These are phyloP conservation scores for Pyrenula massariospora DNA, from an alignment of 495 filamentous ascomycete species.

Conservation along the genomic window DNA sequence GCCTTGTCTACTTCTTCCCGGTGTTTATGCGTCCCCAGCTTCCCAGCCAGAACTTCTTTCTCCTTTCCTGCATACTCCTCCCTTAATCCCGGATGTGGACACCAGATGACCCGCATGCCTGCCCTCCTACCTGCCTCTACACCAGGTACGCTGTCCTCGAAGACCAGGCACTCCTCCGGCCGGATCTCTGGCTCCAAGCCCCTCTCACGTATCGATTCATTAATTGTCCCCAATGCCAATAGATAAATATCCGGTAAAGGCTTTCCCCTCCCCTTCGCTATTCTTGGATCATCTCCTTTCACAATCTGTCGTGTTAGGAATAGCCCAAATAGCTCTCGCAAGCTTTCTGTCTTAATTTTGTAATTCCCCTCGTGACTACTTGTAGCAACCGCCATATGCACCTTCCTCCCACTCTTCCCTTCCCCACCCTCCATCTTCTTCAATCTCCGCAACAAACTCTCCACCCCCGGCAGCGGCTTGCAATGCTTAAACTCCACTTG, in stretches of 20 bases:
- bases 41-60: constrained; percentile 70
- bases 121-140: constrained; percentile 85
- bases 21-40: constrained; percentile 55
- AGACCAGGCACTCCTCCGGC: constrained; percentile 87
- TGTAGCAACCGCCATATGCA: constrained; percentile 81
- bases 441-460: constrained; percentile 33
- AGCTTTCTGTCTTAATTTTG: constrained; percentile 65
- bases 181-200: constrained; percentile 52
- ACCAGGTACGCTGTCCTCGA: constrained; percentile 89
- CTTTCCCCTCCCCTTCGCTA: constrained; percentile 73
- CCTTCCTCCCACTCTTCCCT: constrained; percentile 30
- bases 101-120: constrained; percentile 93
- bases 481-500: constrained; percentile 15
- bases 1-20: constrained; percentile 37
- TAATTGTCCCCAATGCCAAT: constrained; percentile 75
- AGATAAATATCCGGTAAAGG: constrained; percentile 92
- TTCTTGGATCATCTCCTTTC: constrained; percentile 76
- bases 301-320: constrained; percentile 62
- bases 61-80: constrained; percentile 66
- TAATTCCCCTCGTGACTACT: constrained; percentile 63
- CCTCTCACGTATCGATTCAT: constrained; percentile 45
- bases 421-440: constrained; percentile 21
- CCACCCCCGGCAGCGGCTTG: constrained; percentile 22
- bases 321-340: constrained; percentile 57
- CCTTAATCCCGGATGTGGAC: constrained; percentile 71